Base-by-base conservation (phyloP, 2,329 filamentous ascomycete genomes). In the Sclerotinia glacialis region DNA sequence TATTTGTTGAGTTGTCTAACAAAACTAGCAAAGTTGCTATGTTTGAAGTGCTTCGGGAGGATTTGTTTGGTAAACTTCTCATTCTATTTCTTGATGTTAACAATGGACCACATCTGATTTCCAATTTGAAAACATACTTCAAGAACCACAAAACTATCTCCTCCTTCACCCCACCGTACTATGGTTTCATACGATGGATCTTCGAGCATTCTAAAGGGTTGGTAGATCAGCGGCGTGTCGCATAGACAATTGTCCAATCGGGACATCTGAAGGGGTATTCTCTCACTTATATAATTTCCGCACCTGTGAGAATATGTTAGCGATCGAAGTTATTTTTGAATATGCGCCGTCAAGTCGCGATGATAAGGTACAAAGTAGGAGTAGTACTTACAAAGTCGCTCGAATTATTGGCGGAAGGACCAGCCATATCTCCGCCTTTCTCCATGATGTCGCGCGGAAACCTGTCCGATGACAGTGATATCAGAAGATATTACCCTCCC, bases 61-160 rank as follows among this genome's bases (percentile, higher is more conserved):
- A 99, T 96, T 49, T 91, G 90, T 78, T 97, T 97, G 28, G 95
- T 98, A 76, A 99, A 99, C 78, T 96, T 97, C 78, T 98, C 94
- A 78, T 96, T 96, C 94, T 97, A 77, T 34, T 67, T 62, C 58
- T 61, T 47, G 65, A 66, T 67, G 71, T 75, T 18, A 58, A 46
- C 47, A 34, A 31, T 28, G 4, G 26, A 26, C 26, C 18, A 31
- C n/a, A 42, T 34, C 34, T 31, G 28, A 44, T 12, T 55, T 63
- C n/a, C 40, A 21, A 50, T 23, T 7, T 8, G 18, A 67, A 66
- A 40, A 73, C 83, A 66, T 83, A 97, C 95, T 86, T 99, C 95
- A 64, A 98, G 83, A 61, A 99, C 96, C 67, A 99, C 94, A 76
- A 99, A 99, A 73, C 93, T 97, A 76, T 97, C 92, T 64, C 93